Percentiles rank a stretch among this genome's conserved stretches.
phyloP scores from a whole-genome alignment of 352 stramenopile genomes.

The Pythium chondricola region DNA sequence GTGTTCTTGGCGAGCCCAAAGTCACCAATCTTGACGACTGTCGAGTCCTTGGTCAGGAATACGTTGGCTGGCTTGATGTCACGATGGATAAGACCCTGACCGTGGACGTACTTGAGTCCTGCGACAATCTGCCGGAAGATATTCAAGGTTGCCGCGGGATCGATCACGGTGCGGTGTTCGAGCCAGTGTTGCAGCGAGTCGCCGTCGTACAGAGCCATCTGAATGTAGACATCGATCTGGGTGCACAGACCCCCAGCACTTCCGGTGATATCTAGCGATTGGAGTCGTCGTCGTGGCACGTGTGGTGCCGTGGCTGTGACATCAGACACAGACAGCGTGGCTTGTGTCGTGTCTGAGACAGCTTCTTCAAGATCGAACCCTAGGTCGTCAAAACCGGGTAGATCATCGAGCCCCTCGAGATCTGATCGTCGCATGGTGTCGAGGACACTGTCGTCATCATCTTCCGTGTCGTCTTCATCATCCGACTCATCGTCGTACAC shows the following conservation, averaged over 20 bases:
- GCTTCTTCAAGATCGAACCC: slow-evolving; percentile 48
- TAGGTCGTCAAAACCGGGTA: slow-evolving; percentile 37
- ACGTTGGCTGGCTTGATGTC: slow-evolving; percentile 83
- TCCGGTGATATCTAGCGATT: slow-evolving; percentile 18
- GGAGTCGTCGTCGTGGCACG: slow-evolving; percentile 17
- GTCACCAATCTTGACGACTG: slow-evolving; percentile 76
- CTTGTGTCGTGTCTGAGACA: background rate
- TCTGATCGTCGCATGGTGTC: background rate
- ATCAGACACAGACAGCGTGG: background rate
- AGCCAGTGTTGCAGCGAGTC: slow-evolving; percentile 85
- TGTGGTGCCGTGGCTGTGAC: background rate
- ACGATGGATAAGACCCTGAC: slow-evolving; percentile 60
- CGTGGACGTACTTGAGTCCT: slow-evolving; percentile 74
- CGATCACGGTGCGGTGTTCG: slow-evolving; percentile 39
- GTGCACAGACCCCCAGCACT: slow-evolving; percentile 35
- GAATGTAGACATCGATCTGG: slow-evolving; percentile 86
- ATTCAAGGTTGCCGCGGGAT: slow-evolving; percentile 45
- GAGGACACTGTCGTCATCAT: slow-evolving; percentile 4
- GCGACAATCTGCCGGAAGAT: slow-evolving; percentile 72
- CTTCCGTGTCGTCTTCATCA: slow-evolving; percentile 16
- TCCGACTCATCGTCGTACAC: slow-evolving; percentile 13
- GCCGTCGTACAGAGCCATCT: slow-evolving; percentile 93
- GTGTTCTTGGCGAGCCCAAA: slow-evolving; percentile 77
- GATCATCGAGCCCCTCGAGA: slow-evolving; percentile 23
- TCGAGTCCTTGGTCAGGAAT: slow-evolving; percentile 62